A percentile compares a stretch with the other conserved stretches of the same genome.
These are phyloP conservation scores for Melaleuca quinquenervia DNA, from an alignment of 345 rosid genomes.

Conservation along the genomic window DNA sequence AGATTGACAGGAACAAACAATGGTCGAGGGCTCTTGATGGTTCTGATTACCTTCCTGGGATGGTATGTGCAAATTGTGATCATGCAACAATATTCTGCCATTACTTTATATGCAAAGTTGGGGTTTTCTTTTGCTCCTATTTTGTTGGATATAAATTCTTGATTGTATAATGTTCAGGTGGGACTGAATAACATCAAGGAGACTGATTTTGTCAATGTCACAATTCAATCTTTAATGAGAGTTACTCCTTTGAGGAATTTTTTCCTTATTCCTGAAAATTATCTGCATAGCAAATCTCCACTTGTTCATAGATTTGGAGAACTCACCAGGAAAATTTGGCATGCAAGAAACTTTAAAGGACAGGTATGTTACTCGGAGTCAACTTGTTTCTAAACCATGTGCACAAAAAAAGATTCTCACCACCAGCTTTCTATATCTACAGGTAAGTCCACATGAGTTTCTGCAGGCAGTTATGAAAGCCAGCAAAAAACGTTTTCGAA, in stretches of 20 bases:
- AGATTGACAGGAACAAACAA: constrained; percentile 73
- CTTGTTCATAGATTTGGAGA: constrained; percentile 95
- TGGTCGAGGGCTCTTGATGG: constrained; percentile 99
- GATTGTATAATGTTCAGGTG: constrained; percentile 36
- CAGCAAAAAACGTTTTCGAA: constrained; percentile 76
- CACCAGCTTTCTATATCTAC: constrained; percentile 6
- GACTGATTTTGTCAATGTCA: constrained; percentile 96
- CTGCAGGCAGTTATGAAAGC: constrained; percentile 97
- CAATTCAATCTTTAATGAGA: constrained; percentile 91
- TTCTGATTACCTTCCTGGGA: constrained; percentile 97
- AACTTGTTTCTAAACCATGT: not conserved
- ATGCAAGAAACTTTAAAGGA: constrained; percentile 93
- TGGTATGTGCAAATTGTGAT: constrained; percentile 25
- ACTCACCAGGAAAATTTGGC: constrained; percentile 93
- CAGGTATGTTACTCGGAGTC: constrained; percentile 39
- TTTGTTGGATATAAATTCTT: not conserved
- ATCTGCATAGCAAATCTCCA: constrained; percentile 64
- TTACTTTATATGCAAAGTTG: not conserved
- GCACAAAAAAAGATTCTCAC: not conserved
- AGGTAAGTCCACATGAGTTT: constrained; percentile 99
- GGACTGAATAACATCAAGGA: constrained; percentile 92
- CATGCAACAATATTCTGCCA: not conserved
- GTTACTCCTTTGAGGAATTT: constrained; percentile 86
- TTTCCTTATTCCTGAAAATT: constrained; percentile 88
- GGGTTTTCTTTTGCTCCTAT: not conserved